A percentile compares a stretch with the other conserved stretches of the same genome.
Evolutionary conservation across 352 stramenopile genomes (phyloP).

Genomic region (Phytophthora lateralis): DNA sequence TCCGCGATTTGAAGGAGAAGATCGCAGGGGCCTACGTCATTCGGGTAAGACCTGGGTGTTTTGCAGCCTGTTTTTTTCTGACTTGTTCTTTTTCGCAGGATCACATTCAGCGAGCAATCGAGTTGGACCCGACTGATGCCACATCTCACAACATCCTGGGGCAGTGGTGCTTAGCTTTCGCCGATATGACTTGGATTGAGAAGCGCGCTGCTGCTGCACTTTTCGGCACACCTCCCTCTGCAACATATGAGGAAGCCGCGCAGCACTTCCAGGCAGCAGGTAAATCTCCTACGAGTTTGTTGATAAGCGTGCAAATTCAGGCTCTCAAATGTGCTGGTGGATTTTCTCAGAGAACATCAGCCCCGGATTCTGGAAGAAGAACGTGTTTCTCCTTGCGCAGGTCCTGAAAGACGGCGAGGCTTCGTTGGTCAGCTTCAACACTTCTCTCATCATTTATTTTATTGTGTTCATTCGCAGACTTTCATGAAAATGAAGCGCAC

Average conservation of each 20-base stretch:
- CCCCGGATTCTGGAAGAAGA: slow-evolving; percentile 83
- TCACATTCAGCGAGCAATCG: slow-evolving; percentile 71
- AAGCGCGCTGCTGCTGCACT: slow-evolving; percentile 65
- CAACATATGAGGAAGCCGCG: slow-evolving; percentile 70
- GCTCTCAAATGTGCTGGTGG: slow-evolving; percentile 8
- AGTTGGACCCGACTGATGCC: slow-evolving; percentile 65
- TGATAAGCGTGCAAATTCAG: neutral
- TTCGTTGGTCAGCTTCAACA: neutral
- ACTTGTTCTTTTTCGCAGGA: slow-evolving; percentile 35
- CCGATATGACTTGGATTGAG: slow-evolving; percentile 81
- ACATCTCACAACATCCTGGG: slow-evolving; percentile 75
- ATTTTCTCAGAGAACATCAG: slow-evolving; percentile 54
- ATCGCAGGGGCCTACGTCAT: slow-evolving; percentile 74
- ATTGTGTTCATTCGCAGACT: slow-evolving; percentile 34
- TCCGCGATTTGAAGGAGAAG: slow-evolving; percentile 68
- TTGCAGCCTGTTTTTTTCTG: neutral
- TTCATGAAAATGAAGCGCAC: slow-evolving; percentile 71
- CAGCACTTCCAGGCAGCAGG: slow-evolving; percentile 57
- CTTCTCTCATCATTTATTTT: neutral
- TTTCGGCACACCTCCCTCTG: slow-evolving; percentile 63
- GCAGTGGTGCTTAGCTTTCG: slow-evolving; percentile 81
- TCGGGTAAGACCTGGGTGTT: slow-evolving; percentile 33
- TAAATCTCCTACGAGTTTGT: slow-evolving; percentile 16
- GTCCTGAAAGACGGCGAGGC: slow-evolving; percentile 13
- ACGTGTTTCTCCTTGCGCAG: slow-evolving; percentile 65